These are phyloP conservation scores for Irpex sp. DNA, from an alignment of 1,284 basidiomycete species.

Conservation along the genomic window DNA sequence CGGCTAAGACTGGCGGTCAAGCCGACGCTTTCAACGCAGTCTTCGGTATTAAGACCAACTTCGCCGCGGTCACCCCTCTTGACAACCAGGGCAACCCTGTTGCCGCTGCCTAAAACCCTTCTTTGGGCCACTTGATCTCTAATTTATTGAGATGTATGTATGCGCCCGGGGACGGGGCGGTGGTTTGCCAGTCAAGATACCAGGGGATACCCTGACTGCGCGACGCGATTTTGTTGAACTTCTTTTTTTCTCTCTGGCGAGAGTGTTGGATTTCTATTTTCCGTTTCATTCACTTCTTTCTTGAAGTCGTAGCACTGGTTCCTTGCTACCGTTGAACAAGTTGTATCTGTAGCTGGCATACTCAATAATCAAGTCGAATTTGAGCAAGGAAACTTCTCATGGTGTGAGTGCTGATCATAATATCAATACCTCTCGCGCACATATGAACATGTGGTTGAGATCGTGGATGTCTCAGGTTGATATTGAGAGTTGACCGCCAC, in stretches of 20 bases:
- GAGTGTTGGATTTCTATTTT: neutral
- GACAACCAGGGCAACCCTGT: constrained; percentile 23
- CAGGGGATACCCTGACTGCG: neutral
- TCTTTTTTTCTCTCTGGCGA: neutral
- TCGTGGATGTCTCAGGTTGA: too few relatives aligned
- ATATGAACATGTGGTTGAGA: too few relatives aligned
- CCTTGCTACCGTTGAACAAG: neutral
- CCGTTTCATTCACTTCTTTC: neutral
- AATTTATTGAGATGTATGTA: neutral
- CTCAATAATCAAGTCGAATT: neutral
- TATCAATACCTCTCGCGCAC: neutral
- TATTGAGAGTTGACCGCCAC: neutral
- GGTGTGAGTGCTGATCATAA: neutral
- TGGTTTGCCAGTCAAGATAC: neutral
- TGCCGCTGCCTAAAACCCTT: constrained; percentile 2
- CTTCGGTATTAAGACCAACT: constrained; percentile 29
- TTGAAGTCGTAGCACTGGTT: constrained; percentile 1
- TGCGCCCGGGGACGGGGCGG: neutral
- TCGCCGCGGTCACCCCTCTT: constrained; percentile 23
- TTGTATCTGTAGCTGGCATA: constrained; percentile 1
- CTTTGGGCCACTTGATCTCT: neutral
- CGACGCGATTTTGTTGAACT: neutral
- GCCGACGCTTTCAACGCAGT: constrained; percentile 43
- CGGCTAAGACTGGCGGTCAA: constrained; percentile 46
- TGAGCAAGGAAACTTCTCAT: neutral